Conservation (phyloP, 176 grass and related monocot species). For the Cenchrus fungigraminus region DNA sequence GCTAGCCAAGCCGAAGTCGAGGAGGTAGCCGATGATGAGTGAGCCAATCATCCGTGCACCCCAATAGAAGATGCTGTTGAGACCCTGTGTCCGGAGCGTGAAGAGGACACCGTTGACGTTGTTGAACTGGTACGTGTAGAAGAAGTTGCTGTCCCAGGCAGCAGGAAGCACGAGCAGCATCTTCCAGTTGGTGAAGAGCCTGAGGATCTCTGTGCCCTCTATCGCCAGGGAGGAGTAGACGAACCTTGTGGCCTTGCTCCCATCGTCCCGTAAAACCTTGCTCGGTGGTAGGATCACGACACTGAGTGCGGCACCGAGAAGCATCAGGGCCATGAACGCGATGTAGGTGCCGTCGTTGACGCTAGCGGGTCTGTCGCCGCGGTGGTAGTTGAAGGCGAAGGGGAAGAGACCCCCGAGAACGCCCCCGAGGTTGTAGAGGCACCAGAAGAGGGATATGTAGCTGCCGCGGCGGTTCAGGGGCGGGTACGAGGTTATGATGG, state of each 20-base stretch:
- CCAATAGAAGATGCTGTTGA: constrained; percentile 98
- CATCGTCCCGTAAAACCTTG: constrained; percentile 74
- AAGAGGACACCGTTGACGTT: constrained; percentile 86
- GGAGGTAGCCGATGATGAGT: constrained; percentile 60
- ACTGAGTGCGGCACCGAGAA: constrained; percentile 50
- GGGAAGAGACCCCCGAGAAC: constrained; percentile 91
- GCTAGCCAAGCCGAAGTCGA: constrained; percentile 78
- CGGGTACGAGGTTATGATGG: constrained; percentile 92
- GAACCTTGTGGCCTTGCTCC: constrained; percentile 48
- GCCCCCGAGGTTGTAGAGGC: constrained; percentile 87
- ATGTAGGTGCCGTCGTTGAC: constrained; percentile 85
- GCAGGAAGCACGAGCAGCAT: constrained; percentile 86
- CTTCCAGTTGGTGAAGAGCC: constrained; percentile 75
- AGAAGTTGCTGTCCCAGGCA: constrained; percentile 88
- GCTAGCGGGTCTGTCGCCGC: constrained; percentile 14
- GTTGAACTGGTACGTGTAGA: constrained; percentile 99
- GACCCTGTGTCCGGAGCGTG: constrained; percentile 70
- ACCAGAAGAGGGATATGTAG: constrained; percentile 96
- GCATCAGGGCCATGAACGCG: constrained; percentile 86
- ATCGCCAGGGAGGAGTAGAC: constrained; percentile 48
- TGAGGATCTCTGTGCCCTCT: constrained; percentile 57
- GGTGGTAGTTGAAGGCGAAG: constrained; percentile 73
- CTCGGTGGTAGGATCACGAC: constrained; percentile 54
- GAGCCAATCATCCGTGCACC: constrained; percentile 86
- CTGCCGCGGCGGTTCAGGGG: constrained; percentile 60